Percentiles rank a stretch among this genome's conserved stretches.
Conservation (phyloP, 169 alveolate genomes). For the Cyclospora cayetanensis region DNA sequence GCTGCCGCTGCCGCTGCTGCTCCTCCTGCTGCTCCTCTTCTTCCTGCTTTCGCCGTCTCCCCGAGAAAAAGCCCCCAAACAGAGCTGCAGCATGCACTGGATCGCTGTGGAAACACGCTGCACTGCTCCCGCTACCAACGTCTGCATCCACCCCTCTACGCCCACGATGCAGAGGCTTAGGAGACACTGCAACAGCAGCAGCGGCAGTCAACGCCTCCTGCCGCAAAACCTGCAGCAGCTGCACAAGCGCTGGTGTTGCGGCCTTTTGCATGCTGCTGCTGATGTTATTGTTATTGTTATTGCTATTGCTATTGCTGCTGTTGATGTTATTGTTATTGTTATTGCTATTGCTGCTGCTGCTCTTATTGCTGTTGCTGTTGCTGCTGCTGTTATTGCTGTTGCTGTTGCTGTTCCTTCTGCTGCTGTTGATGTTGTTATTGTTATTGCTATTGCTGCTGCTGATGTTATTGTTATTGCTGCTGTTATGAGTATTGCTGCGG, state of each 20-base stretch:
- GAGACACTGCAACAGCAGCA: neutral
- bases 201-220: neutral
- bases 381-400: neutral
- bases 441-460: no score
- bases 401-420: neutral
- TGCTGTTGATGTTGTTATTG: neutral
- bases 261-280: neutral
- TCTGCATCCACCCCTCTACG: no score
- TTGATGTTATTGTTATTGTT: neutral
- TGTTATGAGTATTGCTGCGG: no score
- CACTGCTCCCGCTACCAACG: neutral
- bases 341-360: conserved; percentile 23
- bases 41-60: conserved; percentile 30
- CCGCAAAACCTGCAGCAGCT: neutral
- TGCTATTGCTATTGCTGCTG: neutral
- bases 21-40: conserved; percentile 17
- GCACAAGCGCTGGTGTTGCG: neutral
- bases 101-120: neutral
- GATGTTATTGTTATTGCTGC: no score
- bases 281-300: neutral
- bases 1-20: neutral
- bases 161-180: conserved; percentile 23
- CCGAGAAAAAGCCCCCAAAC: neutral
- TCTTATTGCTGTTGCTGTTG: neutral
- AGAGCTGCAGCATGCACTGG: conserved; percentile 22